These are phyloP conservation scores for Aspergillus floridensis DNA, from an alignment of 2,329 filamentous ascomycete genomes.

Conservation along the genomic window DNA sequence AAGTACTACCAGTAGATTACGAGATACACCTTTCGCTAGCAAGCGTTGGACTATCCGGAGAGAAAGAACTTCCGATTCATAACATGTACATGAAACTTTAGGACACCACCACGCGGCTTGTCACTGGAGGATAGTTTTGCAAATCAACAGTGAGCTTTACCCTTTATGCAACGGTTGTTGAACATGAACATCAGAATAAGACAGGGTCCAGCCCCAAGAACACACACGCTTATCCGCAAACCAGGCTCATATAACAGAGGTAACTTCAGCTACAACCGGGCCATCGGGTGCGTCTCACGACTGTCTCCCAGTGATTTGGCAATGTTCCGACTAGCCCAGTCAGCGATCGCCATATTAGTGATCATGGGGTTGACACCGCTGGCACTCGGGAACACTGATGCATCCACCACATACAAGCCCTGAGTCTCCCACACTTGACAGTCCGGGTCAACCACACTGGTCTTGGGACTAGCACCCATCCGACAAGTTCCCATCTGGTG, in stretches of 20 bases:
- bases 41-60: too few species aligned
- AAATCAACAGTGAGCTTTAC: too few species aligned
- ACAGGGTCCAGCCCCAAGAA: background rate
- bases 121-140: too few species aligned
- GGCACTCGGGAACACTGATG: slow-evolving; percentile 51
- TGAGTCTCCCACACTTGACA: slow-evolving; percentile 49
- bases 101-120: too few species aligned
- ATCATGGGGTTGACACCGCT: slow-evolving; percentile 54
- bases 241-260: too few species aligned
- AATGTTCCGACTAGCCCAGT: slow-evolving; percentile 45
- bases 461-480: slow-evolving; percentile 44
- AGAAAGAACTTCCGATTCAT: too few species aligned
- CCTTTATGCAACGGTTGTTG: too few species aligned
- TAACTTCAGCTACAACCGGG: slow-evolving; percentile 20
- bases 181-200: too few species aligned
- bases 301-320: slow-evolving; percentile 28
- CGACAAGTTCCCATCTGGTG: slow-evolving; percentile 54
- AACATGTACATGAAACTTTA: too few species aligned
- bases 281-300: slow-evolving; percentile 16
- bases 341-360: slow-evolving; percentile 51
- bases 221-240: too few species aligned
- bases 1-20: too few species aligned
- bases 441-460: slow-evolving; percentile 45
- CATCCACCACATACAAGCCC: slow-evolving; percentile 49
- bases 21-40: too few species aligned